Percentiles rank a stretch among this genome's conserved stretches.
These are phyloP conservation scores for Hypoxylon rickii DNA, from an alignment of 495 filamentous ascomycete genomes.

Conservation along the genomic window DNA sequence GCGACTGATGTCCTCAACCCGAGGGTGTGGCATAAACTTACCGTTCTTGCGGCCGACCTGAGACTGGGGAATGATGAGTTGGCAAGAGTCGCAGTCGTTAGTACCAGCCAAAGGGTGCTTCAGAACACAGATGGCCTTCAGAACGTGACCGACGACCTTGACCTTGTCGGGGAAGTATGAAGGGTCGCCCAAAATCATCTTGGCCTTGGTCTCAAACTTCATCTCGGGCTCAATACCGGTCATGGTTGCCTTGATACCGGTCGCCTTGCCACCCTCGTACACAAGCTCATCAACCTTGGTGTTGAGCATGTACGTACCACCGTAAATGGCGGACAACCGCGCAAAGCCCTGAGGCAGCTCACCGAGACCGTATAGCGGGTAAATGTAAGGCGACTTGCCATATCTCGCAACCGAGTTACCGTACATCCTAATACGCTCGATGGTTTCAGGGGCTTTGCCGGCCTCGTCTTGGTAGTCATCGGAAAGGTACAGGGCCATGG, in stretches of 20 bases:
- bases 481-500: slow-evolving; percentile 92
- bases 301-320: slow-evolving; percentile 99
- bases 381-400: slow-evolving; percentile 99
- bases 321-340: slow-evolving; percentile 95
- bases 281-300: slow-evolving; percentile 87
- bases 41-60: slow-evolving; percentile 95
- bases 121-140: slow-evolving; percentile 96
- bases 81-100: slow-evolving; percentile 85
- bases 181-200: slow-evolving; percentile 94
- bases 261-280: slow-evolving; percentile 79
- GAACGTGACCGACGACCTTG: slow-evolving; percentile 80
- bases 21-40: slow-evolving; percentile 44
- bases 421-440: slow-evolving; percentile 92
- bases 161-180: slow-evolving; percentile 94
- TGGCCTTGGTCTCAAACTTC: slow-evolving; percentile 94
- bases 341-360: slow-evolving; percentile 98
- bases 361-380: slow-evolving; percentile 95
- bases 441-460: slow-evolving; percentile 80
- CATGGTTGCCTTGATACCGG: slow-evolving; percentile 97
- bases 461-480: slow-evolving; percentile 79
- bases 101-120: slow-evolving; percentile 90
- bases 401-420: slow-evolving; percentile 98
- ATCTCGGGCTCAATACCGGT: slow-evolving; percentile 79
- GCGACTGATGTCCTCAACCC: neutral
- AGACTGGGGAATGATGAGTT: slow-evolving; percentile 96